These are phyloP conservation scores for Linum lewisii DNA, from an alignment of 345 rosid species.

Conservation along the genomic window DNA sequence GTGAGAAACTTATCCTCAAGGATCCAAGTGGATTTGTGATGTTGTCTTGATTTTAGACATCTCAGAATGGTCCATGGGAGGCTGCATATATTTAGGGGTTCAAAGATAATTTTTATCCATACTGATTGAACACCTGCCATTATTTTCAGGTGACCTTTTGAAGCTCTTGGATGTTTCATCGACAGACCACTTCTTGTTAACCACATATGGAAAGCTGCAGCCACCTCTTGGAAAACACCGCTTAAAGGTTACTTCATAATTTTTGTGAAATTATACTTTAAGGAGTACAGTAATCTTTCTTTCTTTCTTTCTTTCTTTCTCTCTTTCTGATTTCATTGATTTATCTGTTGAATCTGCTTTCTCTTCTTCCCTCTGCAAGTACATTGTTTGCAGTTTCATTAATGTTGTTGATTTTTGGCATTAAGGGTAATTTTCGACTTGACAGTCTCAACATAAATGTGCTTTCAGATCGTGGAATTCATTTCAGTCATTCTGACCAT, in stretches of 20 bases:
- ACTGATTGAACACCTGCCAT: background rate
- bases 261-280: background rate
- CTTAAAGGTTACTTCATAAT: constrained; percentile 43
- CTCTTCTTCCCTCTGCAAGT: background rate
- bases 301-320: too few species aligned
- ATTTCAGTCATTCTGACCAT: constrained; percentile 70
- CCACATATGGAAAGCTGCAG: constrained; percentile 86
- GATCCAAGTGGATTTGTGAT: background rate
- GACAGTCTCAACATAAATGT: background rate
- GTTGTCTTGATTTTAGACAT: background rate
- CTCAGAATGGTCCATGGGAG: background rate
- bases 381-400: background rate
- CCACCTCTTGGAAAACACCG: constrained; percentile 96
- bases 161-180: constrained; percentile 69
- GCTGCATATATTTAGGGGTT: background rate
- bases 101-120: background rate
- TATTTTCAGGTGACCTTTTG: constrained; percentile 58
- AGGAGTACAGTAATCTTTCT: background rate
- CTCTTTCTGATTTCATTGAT: too few species aligned
- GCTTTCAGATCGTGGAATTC: constrained; percentile 83
- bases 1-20: background rate
- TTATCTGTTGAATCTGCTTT: background rate
- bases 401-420: background rate
- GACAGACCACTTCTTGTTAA: constrained; percentile 43
- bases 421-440: background rate